Evolutionary conservation across 768 basidiomycete genomes (phyloP).

Genomic region (Leccinum arenicola): DNA sequence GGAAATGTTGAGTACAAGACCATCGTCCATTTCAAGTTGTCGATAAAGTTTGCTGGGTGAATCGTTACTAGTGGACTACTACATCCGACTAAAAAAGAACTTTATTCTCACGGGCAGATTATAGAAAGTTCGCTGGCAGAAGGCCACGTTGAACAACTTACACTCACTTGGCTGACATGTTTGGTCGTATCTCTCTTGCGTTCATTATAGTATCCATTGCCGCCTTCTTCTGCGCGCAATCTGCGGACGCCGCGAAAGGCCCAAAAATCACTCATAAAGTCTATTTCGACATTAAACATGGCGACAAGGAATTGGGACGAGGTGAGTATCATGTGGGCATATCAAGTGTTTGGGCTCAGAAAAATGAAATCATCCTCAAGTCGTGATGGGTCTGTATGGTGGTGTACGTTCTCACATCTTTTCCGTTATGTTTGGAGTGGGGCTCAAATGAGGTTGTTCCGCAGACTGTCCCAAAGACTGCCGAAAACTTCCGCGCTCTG

Average conservation of each 20-base stretch:
- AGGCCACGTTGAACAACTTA: constrained; percentile 16
- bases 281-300: constrained; percentile 94
- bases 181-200: constrained; percentile 59
- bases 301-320: constrained; percentile 81
- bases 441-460: background rate
- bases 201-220: constrained; percentile 62
- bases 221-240: constrained; percentile 68
- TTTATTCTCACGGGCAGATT: constrained; percentile 19
- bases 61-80: background rate
- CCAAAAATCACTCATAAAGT: constrained; percentile 91
- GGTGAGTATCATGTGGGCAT: constrained; percentile 42
- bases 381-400: constrained; percentile 87
- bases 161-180: constrained; percentile 35
- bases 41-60: background rate
- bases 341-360: constrained; percentile 3
- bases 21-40: constrained; percentile 57
- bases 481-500: constrained; percentile 95
- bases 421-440: background rate
- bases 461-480: constrained; percentile 94
- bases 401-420: constrained; percentile 49
- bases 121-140: background rate
- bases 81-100: constrained; percentile 15
- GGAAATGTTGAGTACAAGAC: constrained; percentile 70
- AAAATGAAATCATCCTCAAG: constrained; percentile 34
- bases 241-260: constrained; percentile 78